Evolutionary conservation across 495 filamentous ascomycete genomes (phyloP), one percentile per base, ranked within the genome.

Genomic region (Tuber borchii): DNA sequence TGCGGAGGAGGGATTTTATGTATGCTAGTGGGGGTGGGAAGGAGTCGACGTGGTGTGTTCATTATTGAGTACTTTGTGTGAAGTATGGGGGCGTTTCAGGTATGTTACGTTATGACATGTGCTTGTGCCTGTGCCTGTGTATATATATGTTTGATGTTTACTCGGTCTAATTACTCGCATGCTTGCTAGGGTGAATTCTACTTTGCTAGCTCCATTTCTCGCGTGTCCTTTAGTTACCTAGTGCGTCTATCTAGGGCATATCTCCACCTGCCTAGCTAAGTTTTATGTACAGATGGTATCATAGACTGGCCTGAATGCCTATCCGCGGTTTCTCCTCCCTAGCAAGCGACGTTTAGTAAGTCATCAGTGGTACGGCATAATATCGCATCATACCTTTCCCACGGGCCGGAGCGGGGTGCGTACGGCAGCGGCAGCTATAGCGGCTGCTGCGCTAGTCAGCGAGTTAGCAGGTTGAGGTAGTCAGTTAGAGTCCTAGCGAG

Each of bases 1-100:
- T 56, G n/a, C 2, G 56, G 56, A 65, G 56, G 56, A 31, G 56
- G 56, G 56, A 65, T 65, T 65, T 46, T 65, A 65, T 65, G 56
- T 6, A 17, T 31, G 26, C 12, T 31, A 12, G 26, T 14, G 56
- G 56, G 56, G 56, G 56, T 31, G 10, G 56, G 56, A 26, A 56
- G 51, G n/a, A 22, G 51, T 48, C 19, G 17, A 45, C 22, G 8
- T 56, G 22, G 22, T 56, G 10, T 2, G 22, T 56, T 56, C 7
- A 22, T n/a, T 9, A n/a, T 56, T 56, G n/a, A 65, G 12, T 65
- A 31, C n/a, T 61, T 14, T 31, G 0, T 65, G 26, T 65, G 56
- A 40, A 40, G 14, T n/a, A 17, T 65, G 2, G 48, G 48, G 5
- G 10, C 12, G 48, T n/a, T 40, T 40, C 10, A 12, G 20, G 7